Evolutionary conservation across 2,329 filamentous ascomycete species (phyloP).

Genomic region (Scopulariopsis brevicaulis): DNA sequence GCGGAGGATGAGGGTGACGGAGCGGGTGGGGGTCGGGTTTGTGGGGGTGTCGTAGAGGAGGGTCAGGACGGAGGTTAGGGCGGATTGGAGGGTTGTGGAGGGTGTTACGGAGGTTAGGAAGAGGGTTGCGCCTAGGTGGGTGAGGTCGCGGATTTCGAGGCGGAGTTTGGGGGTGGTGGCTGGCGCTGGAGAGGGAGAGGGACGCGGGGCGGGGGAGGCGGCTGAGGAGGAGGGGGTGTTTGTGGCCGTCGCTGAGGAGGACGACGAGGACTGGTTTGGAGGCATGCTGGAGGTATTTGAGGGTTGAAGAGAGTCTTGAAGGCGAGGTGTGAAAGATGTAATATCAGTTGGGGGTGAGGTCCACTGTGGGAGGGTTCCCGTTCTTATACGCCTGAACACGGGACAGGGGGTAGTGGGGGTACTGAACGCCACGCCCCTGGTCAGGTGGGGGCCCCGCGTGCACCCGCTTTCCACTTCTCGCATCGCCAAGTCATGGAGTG

Average conservation of each 20-base stretch:
- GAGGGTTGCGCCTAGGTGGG: slow-evolving; percentile 45
- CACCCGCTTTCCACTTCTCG: too few relatives aligned
- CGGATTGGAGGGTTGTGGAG: slow-evolving; percentile 45
- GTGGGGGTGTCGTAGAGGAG: slow-evolving; percentile 54
- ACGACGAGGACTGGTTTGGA: slow-evolving; percentile 8
- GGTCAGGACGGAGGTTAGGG: slow-evolving; percentile 56
- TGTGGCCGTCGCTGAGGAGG: slow-evolving; percentile 11
- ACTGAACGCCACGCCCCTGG: too few relatives aligned
- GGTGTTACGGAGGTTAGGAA: slow-evolving; percentile 61
- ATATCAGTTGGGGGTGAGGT: too few relatives aligned
- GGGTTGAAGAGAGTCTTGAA: background rate
- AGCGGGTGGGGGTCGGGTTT: slow-evolving; percentile 55
- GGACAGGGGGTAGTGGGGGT: too few relatives aligned
- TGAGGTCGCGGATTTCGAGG: slow-evolving; percentile 46
- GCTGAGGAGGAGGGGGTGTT: slow-evolving; percentile 8
- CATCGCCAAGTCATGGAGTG: too few relatives aligned
- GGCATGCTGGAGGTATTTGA: background rate
- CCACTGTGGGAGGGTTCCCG: too few relatives aligned
- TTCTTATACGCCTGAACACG: too few relatives aligned
- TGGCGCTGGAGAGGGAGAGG: slow-evolving; percentile 2
- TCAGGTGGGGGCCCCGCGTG: too few relatives aligned
- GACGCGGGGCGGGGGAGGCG: slow-evolving; percentile 3
- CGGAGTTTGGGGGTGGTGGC: slow-evolving; percentile 41
- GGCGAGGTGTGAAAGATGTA: background rate
- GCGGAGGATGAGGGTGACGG: slow-evolving; percentile 72